Conservation (phyloP, 306 rosid genomes). For the Sesbania bispinosa region DNA sequence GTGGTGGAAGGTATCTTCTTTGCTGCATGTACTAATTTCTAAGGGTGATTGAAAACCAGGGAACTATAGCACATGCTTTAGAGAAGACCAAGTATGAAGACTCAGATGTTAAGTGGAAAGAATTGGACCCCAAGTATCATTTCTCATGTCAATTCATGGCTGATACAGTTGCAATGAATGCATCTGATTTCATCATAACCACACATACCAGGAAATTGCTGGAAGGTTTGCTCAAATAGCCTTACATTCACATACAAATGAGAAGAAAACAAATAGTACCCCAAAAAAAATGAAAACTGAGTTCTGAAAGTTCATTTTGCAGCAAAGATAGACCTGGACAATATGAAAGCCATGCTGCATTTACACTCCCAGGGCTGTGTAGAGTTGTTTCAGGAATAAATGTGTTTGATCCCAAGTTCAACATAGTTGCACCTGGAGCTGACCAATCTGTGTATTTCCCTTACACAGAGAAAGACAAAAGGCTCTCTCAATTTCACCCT, state of each 20-base stretch:
- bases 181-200: slow-evolving; percentile 86
- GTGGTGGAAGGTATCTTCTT: background rate
- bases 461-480: slow-evolving; percentile 45
- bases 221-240: slow-evolving; percentile 64
- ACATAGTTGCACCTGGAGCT: slow-evolving; percentile 92
- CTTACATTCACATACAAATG: background rate
- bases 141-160: slow-evolving; percentile 94
- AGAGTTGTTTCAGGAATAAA: slow-evolving; percentile 92
- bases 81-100: slow-evolving; percentile 93
- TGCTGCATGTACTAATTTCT: slow-evolving; percentile 12
- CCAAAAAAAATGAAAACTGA: slow-evolving; percentile 4
- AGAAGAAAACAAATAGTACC: background rate
- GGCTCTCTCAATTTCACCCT: slow-evolving; percentile 53
- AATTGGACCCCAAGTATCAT: slow-evolving; percentile 81
- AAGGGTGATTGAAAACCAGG: slow-evolving; percentile 39
- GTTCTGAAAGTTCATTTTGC: slow-evolving; percentile 33
- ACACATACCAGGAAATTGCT: slow-evolving; percentile 92
- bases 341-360: slow-evolving; percentile 83
- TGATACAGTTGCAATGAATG: slow-evolving; percentile 86
- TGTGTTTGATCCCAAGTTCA: slow-evolving; percentile 91
- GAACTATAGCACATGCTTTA: slow-evolving; percentile 89
- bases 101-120: slow-evolving; percentile 91
- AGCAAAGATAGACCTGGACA: slow-evolving; percentile 94
- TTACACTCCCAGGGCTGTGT: slow-evolving; percentile 89
- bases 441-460: slow-evolving; percentile 82